Percentiles rank a stretch among this genome's conserved stretches.
phyloP scores from a whole-genome alignment of 73 alveolate species.

The Paramecium biaurelia region DNA sequence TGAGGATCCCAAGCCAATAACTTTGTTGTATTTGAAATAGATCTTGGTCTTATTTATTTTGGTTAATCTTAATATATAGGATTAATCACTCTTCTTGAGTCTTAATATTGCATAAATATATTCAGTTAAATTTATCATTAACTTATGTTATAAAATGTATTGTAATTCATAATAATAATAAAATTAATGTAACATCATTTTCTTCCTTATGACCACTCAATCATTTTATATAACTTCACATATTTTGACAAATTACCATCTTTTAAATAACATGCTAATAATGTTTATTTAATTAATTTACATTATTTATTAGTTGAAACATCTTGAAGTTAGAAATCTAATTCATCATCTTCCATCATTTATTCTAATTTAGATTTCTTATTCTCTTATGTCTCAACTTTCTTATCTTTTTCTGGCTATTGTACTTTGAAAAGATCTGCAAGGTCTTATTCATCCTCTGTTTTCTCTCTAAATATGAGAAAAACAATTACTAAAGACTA shows the following conservation, averaged over 20 bases:
- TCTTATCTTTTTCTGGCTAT: background rate
- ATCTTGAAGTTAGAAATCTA: background rate
- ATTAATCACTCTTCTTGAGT: constrained; percentile 44
- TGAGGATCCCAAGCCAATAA: constrained; percentile 14
- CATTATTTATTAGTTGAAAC: background rate
- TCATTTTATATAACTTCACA: constrained; percentile 6
- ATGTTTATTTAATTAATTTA: background rate
- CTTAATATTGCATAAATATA: constrained; percentile 27
- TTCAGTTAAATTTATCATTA: constrained; percentile 26
- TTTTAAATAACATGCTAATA: background rate
- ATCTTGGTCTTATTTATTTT: background rate
- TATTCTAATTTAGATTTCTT: background rate
- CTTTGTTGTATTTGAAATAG: background rate
- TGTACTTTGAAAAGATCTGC: background rate
- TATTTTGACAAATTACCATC: background rate
- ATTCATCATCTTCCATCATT: constrained; percentile 1
- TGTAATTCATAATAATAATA: background rate
- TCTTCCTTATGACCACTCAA: background rate
- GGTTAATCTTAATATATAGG: background rate
- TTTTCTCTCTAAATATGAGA: background rate
- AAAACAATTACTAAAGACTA: background rate
- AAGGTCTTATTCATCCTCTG: background rate
- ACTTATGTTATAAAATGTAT: background rate
- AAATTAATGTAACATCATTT: background rate
- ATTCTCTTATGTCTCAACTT: background rate